Conservation (phyloP, 345 rosid genomes). For the Heritiera littoralis region DNA sequence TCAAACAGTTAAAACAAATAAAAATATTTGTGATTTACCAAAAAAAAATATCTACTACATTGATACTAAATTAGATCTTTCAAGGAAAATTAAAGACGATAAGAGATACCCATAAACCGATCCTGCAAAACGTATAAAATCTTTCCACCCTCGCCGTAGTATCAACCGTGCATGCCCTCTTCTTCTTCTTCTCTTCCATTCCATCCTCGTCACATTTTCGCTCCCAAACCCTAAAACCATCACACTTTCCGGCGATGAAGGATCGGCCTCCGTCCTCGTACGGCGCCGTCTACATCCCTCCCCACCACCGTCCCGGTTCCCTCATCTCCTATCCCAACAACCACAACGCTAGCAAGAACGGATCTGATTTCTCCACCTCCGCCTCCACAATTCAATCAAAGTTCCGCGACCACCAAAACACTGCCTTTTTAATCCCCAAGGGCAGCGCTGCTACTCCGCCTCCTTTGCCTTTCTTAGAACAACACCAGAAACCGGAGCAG, state of each 20-base stretch:
- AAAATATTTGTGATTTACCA: too few species aligned
- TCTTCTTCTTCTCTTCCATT: background rate
- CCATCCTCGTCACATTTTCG: constrained; percentile 5
- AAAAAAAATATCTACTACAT: too few species aligned
- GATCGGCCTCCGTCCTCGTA: constrained; percentile 62
- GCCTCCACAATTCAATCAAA: constrained; percentile 31
- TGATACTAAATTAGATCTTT: too few species aligned
- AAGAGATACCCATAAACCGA: too few species aligned
- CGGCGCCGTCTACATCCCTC: constrained; percentile 71
- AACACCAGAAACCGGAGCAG: constrained; percentile 11
- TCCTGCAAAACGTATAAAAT: too few species aligned
- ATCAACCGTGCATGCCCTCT: background rate
- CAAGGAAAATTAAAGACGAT: too few species aligned
- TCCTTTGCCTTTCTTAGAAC: constrained; percentile 28
- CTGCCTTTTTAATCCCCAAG: constrained; percentile 26
- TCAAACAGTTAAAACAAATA: too few species aligned
- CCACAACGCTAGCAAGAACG: constrained; percentile 16
- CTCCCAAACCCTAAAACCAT: constrained; percentile 26
- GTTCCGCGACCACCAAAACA: constrained; percentile 21
- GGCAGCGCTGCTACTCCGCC: background rate
- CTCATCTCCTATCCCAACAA: constrained; percentile 32
- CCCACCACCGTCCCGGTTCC: constrained; percentile 72
- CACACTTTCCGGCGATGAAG: constrained; percentile 48
- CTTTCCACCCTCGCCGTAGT: background rate
- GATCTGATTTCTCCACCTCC: constrained; percentile 23